These are phyloP conservation scores for Sphaerobolus stellatus DNA, from an alignment of 1,284 basidiomycete genomes.

Conservation along the genomic window DNA sequence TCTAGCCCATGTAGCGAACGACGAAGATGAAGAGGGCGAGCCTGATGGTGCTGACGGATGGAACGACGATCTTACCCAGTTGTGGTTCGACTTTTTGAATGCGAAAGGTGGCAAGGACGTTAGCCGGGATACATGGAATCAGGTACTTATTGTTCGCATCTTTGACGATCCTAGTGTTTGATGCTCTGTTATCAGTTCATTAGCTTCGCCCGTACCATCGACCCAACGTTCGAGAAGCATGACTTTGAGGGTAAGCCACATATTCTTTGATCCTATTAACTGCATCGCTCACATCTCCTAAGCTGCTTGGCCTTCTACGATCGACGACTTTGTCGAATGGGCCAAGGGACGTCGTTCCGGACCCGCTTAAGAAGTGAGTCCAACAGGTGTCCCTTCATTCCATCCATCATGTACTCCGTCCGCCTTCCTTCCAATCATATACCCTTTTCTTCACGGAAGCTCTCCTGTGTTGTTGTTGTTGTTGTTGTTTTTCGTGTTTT, in stretches of 20 bases:
- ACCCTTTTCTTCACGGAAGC: too few species aligned
- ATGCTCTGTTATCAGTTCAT: too few species aligned
- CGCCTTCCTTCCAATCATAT: too few species aligned
- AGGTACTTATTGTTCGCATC: too few species aligned
- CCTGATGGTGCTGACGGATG: conserved; percentile 45
- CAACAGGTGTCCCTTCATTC: too few species aligned
- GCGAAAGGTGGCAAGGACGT: conserved; percentile 77
- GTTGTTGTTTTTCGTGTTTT: too few species aligned
- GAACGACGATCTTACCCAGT: conserved; percentile 62
- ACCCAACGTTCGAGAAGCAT: conserved; percentile 78
- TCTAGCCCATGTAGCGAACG: conserved; percentile 49
- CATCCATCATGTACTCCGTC: too few species aligned
- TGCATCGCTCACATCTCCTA: conserved; percentile 6
- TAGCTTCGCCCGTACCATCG: conserved; percentile 81
- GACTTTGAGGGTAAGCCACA: conserved; percentile 76
- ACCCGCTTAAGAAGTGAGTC: too few species aligned
- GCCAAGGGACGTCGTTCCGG: too few species aligned
- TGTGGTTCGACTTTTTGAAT: conserved; percentile 85
- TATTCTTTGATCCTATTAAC: too few species aligned
- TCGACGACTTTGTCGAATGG: conserved; percentile 85
- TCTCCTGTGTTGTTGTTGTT: too few species aligned
- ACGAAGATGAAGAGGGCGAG: conserved; percentile 39
- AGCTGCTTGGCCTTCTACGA: conserved; percentile 88
- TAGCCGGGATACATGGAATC: conserved; percentile 92
- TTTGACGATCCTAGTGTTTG: too few species aligned